Percentiles rank a stretch among this genome's conserved stretches.
phyloP scores from a whole-genome alignment of 2,329 filamentous ascomycete species.

The Hypoxylon sp. region DNA sequence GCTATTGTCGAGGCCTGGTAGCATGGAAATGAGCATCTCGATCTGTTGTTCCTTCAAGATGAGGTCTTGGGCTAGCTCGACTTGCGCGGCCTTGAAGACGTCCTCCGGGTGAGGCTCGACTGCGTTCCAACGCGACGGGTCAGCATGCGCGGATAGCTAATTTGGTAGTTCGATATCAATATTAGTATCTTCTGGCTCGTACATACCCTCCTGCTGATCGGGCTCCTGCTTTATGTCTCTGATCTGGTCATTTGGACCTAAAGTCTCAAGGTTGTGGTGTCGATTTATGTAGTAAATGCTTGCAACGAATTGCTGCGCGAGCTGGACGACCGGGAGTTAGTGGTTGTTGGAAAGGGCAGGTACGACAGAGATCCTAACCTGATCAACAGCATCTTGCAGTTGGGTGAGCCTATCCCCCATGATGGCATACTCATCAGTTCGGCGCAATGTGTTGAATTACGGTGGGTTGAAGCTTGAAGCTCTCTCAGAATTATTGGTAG shows the following conservation, averaged over 20 bases:
- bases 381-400: constrained; percentile 86
- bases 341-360: background rate
- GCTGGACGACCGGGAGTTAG: constrained; percentile 59
- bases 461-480: constrained; percentile 4
- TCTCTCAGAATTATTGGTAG: background rate
- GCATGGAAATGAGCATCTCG: constrained; percentile 79
- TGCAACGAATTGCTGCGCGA: constrained; percentile 78
- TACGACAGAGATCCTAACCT: constrained; percentile 64
- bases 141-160: constrained; percentile 15
- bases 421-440: constrained; percentile 18
- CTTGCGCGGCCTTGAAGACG: constrained; percentile 76
- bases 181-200: background rate
- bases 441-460: constrained; percentile 11
- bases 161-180: background rate
- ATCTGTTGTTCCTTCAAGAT: constrained; percentile 88
- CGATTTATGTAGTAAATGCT: constrained; percentile 76
- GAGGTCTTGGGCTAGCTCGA: constrained; percentile 81
- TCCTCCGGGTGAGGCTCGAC: constrained; percentile 74
- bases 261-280: constrained; percentile 76
- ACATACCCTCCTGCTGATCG: constrained; percentile 65
- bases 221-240: constrained; percentile 70
- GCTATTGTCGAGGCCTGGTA: constrained; percentile 84
- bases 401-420: constrained; percentile 87
- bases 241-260: constrained; percentile 71
- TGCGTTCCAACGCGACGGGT: constrained; percentile 48